A percentile compares a stretch with the other conserved stretches of the same genome.
Conservation (phyloP, 257 asterid genomes). For the Solanum peruvianum region DNA sequence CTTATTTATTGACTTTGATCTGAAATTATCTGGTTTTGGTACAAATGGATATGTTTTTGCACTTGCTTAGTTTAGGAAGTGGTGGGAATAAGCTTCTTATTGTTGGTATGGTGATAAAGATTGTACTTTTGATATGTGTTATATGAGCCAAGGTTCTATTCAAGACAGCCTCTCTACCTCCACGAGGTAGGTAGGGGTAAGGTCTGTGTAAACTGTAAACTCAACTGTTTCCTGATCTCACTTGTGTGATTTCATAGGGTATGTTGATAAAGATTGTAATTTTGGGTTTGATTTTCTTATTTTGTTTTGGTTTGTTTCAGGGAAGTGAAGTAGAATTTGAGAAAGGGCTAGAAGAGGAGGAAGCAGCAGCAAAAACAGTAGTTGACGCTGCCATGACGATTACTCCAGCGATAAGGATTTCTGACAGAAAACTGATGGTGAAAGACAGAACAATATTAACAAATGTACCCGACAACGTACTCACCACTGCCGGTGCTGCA, state of each 20-base stretch:
- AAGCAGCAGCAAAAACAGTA: not conserved
- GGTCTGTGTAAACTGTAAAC: fast-evolving
- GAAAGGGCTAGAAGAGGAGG: not conserved
- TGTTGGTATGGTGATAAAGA: not conserved
- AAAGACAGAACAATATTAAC: constrained; percentile 19
- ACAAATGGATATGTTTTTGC: not conserved
- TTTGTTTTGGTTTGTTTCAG: not conserved
- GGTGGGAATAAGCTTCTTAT: not conserved
- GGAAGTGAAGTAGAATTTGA: constrained; percentile 8
- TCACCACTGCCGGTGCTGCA: constrained; percentile 15
- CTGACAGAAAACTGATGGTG: constrained; percentile 19
- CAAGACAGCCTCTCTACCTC: not conserved
- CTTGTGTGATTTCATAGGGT: not conserved
- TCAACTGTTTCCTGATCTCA: not conserved
- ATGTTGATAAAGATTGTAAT: not conserved
- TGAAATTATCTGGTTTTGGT: not conserved
- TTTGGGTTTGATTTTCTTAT: not conserved
- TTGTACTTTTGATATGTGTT: not conserved
- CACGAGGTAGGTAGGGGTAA: not conserved
- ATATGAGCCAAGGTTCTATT: not conserved
- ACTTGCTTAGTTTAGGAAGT: not conserved
- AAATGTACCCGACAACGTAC: constrained; percentile 24
- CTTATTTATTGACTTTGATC: not conserved
- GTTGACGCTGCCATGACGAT: constrained; percentile 17
- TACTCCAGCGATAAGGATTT: constrained; percentile 6